Evolutionary conservation across 805 yeast genomes (phyloP).

Genomic region (Zygosaccharomyces rouxii): DNA sequence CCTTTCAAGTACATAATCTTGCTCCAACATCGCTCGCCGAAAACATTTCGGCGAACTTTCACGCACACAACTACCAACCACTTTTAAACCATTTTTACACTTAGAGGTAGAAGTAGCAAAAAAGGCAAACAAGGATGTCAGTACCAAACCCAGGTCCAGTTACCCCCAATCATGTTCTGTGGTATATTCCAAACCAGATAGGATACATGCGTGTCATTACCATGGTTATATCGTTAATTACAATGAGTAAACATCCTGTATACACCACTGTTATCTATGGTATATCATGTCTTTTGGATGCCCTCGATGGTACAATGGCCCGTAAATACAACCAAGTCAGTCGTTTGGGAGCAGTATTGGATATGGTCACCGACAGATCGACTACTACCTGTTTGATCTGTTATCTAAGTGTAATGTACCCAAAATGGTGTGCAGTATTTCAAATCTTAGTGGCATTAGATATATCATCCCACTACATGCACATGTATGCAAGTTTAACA

Average conservation of each 20-base stretch:
- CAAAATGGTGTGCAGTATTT: constrained; percentile 51
- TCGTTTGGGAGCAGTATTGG: constrained; percentile 91
- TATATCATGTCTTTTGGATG: constrained; percentile 87
- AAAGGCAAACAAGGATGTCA: not conserved
- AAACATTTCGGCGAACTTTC: not conserved
- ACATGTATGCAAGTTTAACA: constrained; percentile 90
- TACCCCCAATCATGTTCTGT: constrained; percentile 55
- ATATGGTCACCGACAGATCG: constrained; percentile 98
- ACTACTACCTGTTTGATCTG: constrained; percentile 93
- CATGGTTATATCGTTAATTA: constrained; percentile 70
- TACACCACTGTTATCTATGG: constrained; percentile 75
- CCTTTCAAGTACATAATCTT: not conserved
- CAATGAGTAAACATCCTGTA: constrained; percentile 82
- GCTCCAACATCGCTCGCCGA: not conserved
- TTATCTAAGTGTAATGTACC: constrained; percentile 76
- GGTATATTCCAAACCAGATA: constrained; percentile 85
- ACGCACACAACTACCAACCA: not conserved
- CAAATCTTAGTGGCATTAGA: constrained; percentile 82
- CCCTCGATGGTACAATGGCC: constrained; percentile 95
- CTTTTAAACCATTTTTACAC: not conserved
- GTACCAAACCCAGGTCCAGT: constrained; percentile 8
- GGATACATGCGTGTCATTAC: constrained; percentile 84
- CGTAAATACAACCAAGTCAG: constrained; percentile 85
- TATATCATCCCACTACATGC: constrained; percentile 94
- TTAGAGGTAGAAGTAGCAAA: not conserved